Evolutionary conservation across 345 rosid genomes (phyloP).

Genomic region (Populus pruinosa): DNA sequence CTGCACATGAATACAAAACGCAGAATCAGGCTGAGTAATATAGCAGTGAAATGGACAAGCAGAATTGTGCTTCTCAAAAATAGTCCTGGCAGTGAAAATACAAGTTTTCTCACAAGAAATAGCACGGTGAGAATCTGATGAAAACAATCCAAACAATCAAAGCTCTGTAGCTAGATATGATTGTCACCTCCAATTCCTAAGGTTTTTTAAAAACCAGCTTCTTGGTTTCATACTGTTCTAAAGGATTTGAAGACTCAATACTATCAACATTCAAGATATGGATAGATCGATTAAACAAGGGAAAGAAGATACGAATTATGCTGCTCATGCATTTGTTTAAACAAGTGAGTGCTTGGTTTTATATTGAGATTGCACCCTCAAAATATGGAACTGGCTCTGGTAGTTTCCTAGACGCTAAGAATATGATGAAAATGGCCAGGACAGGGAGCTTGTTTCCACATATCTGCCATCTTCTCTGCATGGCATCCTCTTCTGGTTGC

Average conservation of each 20-base stretch:
- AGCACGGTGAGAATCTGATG: neutral
- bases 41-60: neutral
- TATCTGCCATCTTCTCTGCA: neutral
- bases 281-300: neutral
- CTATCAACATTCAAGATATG: neutral
- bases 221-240: neutral
- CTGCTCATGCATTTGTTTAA: neutral
- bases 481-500: neutral
- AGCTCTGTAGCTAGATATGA: neutral
- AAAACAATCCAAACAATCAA: neutral
- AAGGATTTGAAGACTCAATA: neutral
- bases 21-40: neutral
- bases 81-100: neutral
- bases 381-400: too few relatives aligned
- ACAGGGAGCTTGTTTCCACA: neutral
- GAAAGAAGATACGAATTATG: neutral
- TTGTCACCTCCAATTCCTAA: neutral
- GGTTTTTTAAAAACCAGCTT: neutral
- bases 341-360: neutral
- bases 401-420: neutral
- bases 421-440: neutral
- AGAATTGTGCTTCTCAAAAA: neutral
- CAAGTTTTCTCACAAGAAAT: neutral
- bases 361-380: neutral
- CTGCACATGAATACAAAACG: neutral